Evolutionary conservation across 2,329 filamentous ascomycete genomes (phyloP).

Genomic region (Beauveria australis): DNA sequence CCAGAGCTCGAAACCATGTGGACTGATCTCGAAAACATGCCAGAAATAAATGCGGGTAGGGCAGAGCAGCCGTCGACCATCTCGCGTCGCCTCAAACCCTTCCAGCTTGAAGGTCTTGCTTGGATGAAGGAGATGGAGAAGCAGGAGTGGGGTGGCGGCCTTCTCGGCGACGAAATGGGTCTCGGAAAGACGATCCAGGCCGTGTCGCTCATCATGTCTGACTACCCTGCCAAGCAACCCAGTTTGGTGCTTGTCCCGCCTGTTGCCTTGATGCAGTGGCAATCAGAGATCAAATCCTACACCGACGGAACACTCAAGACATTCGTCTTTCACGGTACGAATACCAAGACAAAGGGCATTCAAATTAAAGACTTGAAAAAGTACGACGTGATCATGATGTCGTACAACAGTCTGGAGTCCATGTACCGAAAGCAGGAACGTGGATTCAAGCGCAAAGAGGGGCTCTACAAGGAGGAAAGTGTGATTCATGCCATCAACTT

Average conservation of each 20-base stretch:
- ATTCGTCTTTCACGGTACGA: slow-evolving; percentile 82
- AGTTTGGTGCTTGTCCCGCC: slow-evolving; percentile 86
- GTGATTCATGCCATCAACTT: slow-evolving; percentile 79
- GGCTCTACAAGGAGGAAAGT: slow-evolving; percentile 70
- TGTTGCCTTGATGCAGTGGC: slow-evolving; percentile 94
- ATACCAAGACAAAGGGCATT: slow-evolving; percentile 71
- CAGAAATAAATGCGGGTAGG: slow-evolving; percentile 50
- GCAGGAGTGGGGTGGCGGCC: slow-evolving; percentile 75
- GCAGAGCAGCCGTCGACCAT: slow-evolving; percentile 57
- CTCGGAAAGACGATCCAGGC: slow-evolving; percentile 98
- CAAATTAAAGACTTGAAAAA: slow-evolving; percentile 66
- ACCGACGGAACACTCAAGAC: slow-evolving; percentile 87
- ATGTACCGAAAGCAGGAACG: slow-evolving; percentile 88
- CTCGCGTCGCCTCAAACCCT: slow-evolving; percentile 77
- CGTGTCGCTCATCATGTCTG: slow-evolving; percentile 96
- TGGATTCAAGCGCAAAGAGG: slow-evolving; percentile 74
- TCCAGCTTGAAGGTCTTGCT: slow-evolving; percentile 85
- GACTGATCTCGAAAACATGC: slow-evolving; percentile 61
- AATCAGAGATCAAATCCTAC: slow-evolving; percentile 68
- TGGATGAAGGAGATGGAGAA: slow-evolving; percentile 94
- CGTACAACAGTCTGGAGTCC: slow-evolving; percentile 86
- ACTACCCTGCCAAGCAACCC: slow-evolving; percentile 76
- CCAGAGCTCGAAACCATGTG: slow-evolving; percentile 80
- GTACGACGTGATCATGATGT: slow-evolving; percentile 94
- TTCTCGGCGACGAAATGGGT: slow-evolving; percentile 97